These are phyloP conservation scores for Phaeoacremonium minimum DNA, from an alignment of 2,329 filamentous ascomycete genomes.

Conservation along the genomic window DNA sequence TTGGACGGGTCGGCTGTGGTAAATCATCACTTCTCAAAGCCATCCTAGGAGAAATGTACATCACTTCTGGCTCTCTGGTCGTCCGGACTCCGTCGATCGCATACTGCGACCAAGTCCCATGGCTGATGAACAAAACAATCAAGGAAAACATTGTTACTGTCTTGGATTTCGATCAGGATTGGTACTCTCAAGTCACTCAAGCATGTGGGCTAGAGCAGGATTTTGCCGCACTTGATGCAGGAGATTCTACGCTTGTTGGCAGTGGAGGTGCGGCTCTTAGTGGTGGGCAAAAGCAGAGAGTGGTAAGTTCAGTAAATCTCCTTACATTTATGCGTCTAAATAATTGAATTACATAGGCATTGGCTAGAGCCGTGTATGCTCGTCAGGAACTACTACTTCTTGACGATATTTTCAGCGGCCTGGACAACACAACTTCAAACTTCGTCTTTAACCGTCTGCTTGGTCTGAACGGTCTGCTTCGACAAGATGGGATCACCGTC, in stretches of 20 bases:
- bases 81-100: slow-evolving; percentile 12
- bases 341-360: no score
- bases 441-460: slow-evolving; percentile 24
- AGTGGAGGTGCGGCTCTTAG: slow-evolving; percentile 39
- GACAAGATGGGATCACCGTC: slow-evolving; percentile 24
- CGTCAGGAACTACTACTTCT: slow-evolving; percentile 23
- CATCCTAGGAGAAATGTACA: slow-evolving; percentile 21
- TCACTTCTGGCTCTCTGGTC: slow-evolving; percentile 12
- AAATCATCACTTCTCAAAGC: slow-evolving; percentile 27
- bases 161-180: slow-evolving; percentile 16
- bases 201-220: slow-evolving; percentile 31
- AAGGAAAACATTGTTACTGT: slow-evolving; percentile 25
- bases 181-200: slow-evolving; percentile 24
- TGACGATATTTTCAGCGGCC: slow-evolving; percentile 33
- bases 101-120: slow-evolving; percentile 27
- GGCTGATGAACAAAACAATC: slow-evolving; percentile 25
- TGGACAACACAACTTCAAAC: slow-evolving; percentile 28
- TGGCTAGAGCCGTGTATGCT: slow-evolving; percentile 32
- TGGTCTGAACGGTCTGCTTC: slow-evolving; percentile 18
- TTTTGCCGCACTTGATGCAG: slow-evolving; percentile 22
- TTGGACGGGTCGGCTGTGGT: slow-evolving; percentile 29
- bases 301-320: slow-evolving; percentile 23
- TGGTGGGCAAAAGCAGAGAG: slow-evolving; percentile 40
- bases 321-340: no score
- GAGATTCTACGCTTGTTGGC: slow-evolving; percentile 34